These are phyloP conservation scores for Aristolochia californica DNA, from an alignment of 164 flowering plant species.

Conservation along the genomic window DNA sequence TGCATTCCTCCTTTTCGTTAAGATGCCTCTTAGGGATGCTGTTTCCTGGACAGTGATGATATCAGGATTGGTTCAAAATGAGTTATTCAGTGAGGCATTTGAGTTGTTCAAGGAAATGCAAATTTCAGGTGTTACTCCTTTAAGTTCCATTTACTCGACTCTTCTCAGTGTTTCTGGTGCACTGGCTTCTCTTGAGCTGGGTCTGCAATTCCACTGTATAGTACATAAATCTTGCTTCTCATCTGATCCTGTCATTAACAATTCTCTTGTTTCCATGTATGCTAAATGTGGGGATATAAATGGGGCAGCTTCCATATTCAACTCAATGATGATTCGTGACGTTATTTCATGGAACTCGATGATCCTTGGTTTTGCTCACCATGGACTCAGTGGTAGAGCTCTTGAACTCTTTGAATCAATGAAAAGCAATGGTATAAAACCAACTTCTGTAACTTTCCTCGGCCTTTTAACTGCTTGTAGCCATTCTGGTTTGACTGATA, in stretches of 20 bases:
- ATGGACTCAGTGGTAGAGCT: slow-evolving; percentile 27
- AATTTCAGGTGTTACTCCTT: slow-evolving; percentile 21
- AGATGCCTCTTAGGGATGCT: slow-evolving; percentile 44
- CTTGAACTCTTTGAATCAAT: slow-evolving; percentile 24
- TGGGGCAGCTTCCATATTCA: slow-evolving; percentile 28
- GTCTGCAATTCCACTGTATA: slow-evolving; percentile 36
- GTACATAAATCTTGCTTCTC: slow-evolving; percentile 20
- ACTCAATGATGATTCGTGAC: slow-evolving; percentile 28
- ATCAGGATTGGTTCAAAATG: slow-evolving; percentile 42
- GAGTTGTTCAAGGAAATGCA: slow-evolving; percentile 30
- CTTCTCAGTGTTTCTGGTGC: slow-evolving; percentile 56
- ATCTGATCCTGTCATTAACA: slow-evolving; percentile 28
- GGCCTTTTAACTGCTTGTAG: slow-evolving; percentile 37
- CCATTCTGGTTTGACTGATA: slow-evolving; percentile 27
- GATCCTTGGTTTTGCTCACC: slow-evolving; percentile 41
- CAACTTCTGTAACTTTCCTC: slow-evolving; percentile 36
- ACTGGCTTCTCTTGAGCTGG: slow-evolving; percentile 33
- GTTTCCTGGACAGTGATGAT: slow-evolving; percentile 61
- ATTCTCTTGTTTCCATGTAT: slow-evolving; percentile 49
- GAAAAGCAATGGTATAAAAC: slow-evolving; percentile 20
- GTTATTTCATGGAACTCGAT: slow-evolving; percentile 60
- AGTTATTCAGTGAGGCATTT: slow-evolving; percentile 32
- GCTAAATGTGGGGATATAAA: slow-evolving; percentile 45
- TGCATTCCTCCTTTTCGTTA: slow-evolving; percentile 34
- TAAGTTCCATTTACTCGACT: slow-evolving; percentile 27